These are phyloP conservation scores for Priceomyces haplophilus DNA, from an alignment of 805 yeast species.

Conservation along the genomic window DNA sequence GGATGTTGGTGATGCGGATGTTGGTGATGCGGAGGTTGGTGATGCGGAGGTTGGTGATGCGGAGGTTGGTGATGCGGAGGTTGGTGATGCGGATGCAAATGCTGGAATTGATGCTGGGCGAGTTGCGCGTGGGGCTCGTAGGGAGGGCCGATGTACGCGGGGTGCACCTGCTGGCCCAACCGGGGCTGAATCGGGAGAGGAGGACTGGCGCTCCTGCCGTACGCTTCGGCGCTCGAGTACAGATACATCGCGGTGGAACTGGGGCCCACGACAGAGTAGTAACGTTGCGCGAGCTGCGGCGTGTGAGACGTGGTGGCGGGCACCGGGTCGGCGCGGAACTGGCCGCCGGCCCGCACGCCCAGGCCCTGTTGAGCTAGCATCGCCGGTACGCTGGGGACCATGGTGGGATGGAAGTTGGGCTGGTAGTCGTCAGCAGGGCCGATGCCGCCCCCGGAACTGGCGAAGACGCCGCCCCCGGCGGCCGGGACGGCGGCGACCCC, in stretches of 20 bases:
- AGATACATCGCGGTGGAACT: not conserved
- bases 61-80: not conserved
- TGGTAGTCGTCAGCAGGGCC: too few species aligned
- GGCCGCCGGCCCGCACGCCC: too few species aligned
- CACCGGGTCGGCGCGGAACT: too few species aligned
- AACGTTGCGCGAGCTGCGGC: too few species aligned
- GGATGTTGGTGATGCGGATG: constrained; percentile 1
- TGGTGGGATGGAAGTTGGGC: too few species aligned
- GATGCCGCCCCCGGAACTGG: too few species aligned
- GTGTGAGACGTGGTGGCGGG: too few species aligned
- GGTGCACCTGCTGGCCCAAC: not conserved
- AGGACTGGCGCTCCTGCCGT: not conserved
- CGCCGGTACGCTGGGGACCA: too few species aligned
- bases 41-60: not conserved
- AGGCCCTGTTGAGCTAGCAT: too few species aligned
- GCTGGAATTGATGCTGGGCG: constrained; percentile 4
- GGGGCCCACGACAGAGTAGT: too few species aligned
- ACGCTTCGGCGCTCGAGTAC: not conserved
- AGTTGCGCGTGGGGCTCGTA: not conserved
- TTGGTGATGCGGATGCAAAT: not conserved
- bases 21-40: constrained; percentile 3
- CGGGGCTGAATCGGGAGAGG: not conserved
- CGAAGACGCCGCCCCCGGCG: too few species aligned
- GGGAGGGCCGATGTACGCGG: not conserved
- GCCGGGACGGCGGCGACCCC: too few species aligned